Percentiles rank a stretch among this genome's conserved stretches.
Evolutionary conservation across 306 rosid species (phyloP).

Genomic region (Gastrolobium villosum): DNA sequence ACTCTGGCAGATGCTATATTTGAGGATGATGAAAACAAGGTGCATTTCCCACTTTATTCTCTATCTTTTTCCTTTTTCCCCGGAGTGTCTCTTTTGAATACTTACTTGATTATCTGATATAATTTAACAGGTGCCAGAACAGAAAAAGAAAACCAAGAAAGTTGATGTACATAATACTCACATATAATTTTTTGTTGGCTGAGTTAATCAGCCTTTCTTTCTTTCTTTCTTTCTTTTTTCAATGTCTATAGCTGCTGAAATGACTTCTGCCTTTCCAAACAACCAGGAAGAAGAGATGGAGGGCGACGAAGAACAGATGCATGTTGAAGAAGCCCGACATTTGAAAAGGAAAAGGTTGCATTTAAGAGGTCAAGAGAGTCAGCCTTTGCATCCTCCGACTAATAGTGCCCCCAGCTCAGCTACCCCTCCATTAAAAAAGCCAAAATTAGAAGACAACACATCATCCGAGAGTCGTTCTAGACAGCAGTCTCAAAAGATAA

Average conservation of each 20-base stretch:
- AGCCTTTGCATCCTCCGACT: slow-evolving; percentile 45
- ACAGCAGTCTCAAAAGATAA: slow-evolving; percentile 49
- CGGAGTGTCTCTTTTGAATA: not conserved
- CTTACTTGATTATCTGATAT: slow-evolving; percentile 34
- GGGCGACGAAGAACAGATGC: slow-evolving; percentile 58
- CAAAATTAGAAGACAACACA: slow-evolving; percentile 56
- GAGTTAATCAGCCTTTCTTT: slow-evolving; percentile 31
- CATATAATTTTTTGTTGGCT: slow-evolving; percentile 26
- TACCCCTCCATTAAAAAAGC: slow-evolving; percentile 56
- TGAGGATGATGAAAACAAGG: slow-evolving; percentile 75
- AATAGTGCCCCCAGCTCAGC: slow-evolving; percentile 44
- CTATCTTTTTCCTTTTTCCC: not conserved
- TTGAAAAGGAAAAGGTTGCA: slow-evolving; percentile 87
- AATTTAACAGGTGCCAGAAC: slow-evolving; percentile 60
- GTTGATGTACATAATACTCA: slow-evolving; percentile 49
- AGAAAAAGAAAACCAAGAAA: slow-evolving; percentile 48
- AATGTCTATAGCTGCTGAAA: slow-evolving; percentile 40
- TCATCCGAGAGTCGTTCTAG: slow-evolving; percentile 40
- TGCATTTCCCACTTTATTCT: slow-evolving; percentile 36
- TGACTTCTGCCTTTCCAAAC: slow-evolving; percentile 43
- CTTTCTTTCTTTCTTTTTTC: not conserved
- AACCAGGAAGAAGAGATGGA: slow-evolving; percentile 62
- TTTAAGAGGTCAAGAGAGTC: slow-evolving; percentile 64
- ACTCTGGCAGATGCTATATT: slow-evolving; percentile 90
- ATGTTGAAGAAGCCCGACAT: slow-evolving; percentile 63